Evolutionary conservation across 495 filamentous ascomycete species (phyloP).

Genomic region (Xylaria scruposa): DNA sequence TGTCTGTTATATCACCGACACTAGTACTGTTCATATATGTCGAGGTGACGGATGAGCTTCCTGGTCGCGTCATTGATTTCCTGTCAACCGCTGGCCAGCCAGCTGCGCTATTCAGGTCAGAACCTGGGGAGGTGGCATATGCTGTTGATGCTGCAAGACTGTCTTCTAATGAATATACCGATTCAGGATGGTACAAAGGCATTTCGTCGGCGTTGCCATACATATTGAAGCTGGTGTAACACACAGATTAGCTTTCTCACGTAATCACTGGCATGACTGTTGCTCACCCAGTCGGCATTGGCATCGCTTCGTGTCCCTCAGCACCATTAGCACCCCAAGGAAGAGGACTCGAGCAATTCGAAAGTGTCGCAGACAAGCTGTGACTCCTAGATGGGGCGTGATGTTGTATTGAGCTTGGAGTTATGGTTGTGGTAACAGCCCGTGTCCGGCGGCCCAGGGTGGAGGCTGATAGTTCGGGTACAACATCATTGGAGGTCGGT

Average conservation of each 20-base stretch:
- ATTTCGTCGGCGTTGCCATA: conserved; percentile 36
- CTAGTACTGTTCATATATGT: conserved; percentile 32
- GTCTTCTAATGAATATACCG: conserved; percentile 38
- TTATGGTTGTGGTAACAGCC: conserved; percentile 35
- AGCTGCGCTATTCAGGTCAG: conserved; percentile 35
- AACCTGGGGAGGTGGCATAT: conserved; percentile 41
- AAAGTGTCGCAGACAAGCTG: conserved; percentile 38
- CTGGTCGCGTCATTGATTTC: conserved; percentile 31
- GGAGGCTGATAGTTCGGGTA: conserved; percentile 34
- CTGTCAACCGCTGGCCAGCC: conserved; percentile 38
- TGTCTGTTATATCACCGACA: conserved; percentile 29
- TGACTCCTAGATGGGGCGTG: conserved; percentile 39
- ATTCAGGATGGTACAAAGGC: conserved; percentile 38
- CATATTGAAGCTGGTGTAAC: conserved; percentile 32
- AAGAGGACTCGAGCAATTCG: conserved; percentile 35
- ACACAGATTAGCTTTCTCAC: background rate
- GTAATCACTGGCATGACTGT: background rate
- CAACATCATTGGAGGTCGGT: conserved; percentile 35
- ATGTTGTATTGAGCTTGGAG: conserved; percentile 30
- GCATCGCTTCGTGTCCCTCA: conserved; percentile 33
- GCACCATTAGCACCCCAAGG: conserved; percentile 35
- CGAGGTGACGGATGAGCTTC: conserved; percentile 37
- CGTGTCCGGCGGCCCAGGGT: conserved; percentile 32
- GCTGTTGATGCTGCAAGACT: conserved; percentile 33
- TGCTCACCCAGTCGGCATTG: conserved; percentile 36